Conservation (phyloP, 768 basidiomycete species). For the Tulasnella sp. region DNA sequence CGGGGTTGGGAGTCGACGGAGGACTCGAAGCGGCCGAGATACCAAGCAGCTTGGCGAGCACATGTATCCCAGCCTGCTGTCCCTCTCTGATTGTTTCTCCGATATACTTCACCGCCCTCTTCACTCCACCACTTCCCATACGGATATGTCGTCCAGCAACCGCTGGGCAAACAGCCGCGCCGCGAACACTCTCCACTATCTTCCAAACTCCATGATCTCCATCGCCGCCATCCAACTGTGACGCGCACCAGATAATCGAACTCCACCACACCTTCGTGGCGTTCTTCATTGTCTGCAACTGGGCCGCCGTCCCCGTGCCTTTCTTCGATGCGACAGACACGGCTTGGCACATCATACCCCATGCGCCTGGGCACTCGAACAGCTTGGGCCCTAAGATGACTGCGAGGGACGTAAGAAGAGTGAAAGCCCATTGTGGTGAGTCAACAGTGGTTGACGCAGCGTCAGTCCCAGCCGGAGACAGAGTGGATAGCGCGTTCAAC, state of each 20-base stretch:
- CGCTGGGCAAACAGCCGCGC: neutral
- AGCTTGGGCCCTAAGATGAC: slow-evolving; percentile 47
- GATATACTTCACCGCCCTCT: neutral
- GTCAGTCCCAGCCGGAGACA: slow-evolving; percentile 30
- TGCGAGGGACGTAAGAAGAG: slow-evolving; percentile 53
- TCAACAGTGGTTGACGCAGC: too few species aligned
- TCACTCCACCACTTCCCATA: neutral
- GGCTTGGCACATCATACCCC: slow-evolving; percentile 35
- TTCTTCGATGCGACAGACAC: slow-evolving; percentile 42
- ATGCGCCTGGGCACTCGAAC: slow-evolving; percentile 3
- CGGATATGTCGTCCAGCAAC: neutral
- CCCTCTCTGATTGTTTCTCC: slow-evolving; percentile 4
- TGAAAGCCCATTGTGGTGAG: slow-evolving; percentile 44
- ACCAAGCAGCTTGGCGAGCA: neutral
- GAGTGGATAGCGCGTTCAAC: slow-evolving; percentile 22
- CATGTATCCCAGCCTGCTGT: neutral
- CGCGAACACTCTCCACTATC: neutral
- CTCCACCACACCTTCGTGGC: slow-evolving; percentile 55
- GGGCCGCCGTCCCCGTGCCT: slow-evolving; percentile 30
- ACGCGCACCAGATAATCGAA: slow-evolving; percentile 47
- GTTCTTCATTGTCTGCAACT: slow-evolving; percentile 39
- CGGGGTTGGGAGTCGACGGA: neutral
- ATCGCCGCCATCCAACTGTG: slow-evolving; percentile 28
- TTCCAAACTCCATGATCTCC: slow-evolving; percentile 1
- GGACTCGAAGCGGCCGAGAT: neutral